Evolutionary conservation across 202 grass and related monocot genomes (phyloP).

Genomic region (Setaria viridis): DNA sequence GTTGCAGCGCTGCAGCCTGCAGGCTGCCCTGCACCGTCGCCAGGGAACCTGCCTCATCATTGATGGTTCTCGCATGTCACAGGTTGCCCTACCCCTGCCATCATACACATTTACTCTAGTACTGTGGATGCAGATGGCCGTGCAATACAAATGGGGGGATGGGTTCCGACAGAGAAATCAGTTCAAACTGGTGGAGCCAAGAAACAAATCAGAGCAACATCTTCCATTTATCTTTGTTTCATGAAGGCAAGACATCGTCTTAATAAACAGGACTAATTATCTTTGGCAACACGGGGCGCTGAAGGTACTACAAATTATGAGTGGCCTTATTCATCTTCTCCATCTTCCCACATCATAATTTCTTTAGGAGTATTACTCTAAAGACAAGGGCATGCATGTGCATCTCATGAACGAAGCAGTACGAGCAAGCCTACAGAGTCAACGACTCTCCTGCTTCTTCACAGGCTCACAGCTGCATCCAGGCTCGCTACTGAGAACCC

Average conservation of each 20-base stretch:
- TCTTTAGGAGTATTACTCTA: neutral
- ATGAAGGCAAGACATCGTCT: neutral
- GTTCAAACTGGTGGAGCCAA: neutral
- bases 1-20: slow-evolving; percentile 2
- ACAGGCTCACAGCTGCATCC: neutral
- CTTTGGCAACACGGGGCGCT: neutral
- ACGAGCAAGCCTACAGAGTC: neutral
- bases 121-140: neutral
- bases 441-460: neutral
- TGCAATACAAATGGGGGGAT: no score
- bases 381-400: neutral
- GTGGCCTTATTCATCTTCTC: slow-evolving; percentile 29
- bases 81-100: slow-evolving; percentile 17
- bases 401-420: neutral
- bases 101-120: slow-evolving; percentile 33
- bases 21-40: neutral
- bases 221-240: slow-evolving; percentile 4
- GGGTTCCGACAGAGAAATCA: neutral
- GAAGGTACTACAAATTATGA: neutral
- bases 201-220: neutral
- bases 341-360: neutral
- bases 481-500: slow-evolving; percentile 46
- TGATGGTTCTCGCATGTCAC: slow-evolving; percentile 37
- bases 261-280: neutral
- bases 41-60: slow-evolving; percentile 38